These are phyloP conservation scores for Sphagnurus paluster DNA, from an alignment of 1,284 basidiomycete genomes.

Conservation along the genomic window DNA sequence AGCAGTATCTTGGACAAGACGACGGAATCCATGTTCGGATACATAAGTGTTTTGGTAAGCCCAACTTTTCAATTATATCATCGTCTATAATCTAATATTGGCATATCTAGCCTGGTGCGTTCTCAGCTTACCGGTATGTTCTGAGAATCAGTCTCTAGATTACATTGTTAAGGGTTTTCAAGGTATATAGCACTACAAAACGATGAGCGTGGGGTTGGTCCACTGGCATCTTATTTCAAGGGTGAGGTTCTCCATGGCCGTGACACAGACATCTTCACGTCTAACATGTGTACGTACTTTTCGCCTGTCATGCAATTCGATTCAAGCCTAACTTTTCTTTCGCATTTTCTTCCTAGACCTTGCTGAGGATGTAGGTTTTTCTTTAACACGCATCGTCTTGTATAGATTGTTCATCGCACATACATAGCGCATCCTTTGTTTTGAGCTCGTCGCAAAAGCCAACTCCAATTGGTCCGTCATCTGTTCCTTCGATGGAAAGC, in stretches of 20 bases:
- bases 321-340: background rate
- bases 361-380: slow-evolving; percentile 72
- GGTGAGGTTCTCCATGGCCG: slow-evolving; percentile 90
- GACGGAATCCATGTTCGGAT: slow-evolving; percentile 91
- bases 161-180: background rate
- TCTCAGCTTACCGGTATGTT: slow-evolving; percentile 81
- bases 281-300: slow-evolving; percentile 76
- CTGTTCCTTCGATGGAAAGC: background rate
- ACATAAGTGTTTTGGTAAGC: slow-evolving; percentile 78
- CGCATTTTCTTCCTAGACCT: slow-evolving; percentile 51
- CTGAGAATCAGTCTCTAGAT: too few species aligned
- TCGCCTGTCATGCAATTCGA: background rate
- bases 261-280: slow-evolving; percentile 95
- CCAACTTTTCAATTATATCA: background rate
- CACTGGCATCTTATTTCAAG: slow-evolving; percentile 95
- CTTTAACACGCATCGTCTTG: background rate
- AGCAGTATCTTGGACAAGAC: slow-evolving; percentile 95
- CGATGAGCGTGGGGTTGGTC: slow-evolving; percentile 82
- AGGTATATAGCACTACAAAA: slow-evolving; percentile 91
- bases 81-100: background rate
- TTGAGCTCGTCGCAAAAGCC: slow-evolving; percentile 92
- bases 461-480: slow-evolving; percentile 74
- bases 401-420: background rate
- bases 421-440: slow-evolving; percentile 88
- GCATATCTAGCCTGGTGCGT: slow-evolving; percentile 86